phyloP scores from a whole-genome alignment of 108 stramenopile species.

The Nitzschia putrida region DNA sequence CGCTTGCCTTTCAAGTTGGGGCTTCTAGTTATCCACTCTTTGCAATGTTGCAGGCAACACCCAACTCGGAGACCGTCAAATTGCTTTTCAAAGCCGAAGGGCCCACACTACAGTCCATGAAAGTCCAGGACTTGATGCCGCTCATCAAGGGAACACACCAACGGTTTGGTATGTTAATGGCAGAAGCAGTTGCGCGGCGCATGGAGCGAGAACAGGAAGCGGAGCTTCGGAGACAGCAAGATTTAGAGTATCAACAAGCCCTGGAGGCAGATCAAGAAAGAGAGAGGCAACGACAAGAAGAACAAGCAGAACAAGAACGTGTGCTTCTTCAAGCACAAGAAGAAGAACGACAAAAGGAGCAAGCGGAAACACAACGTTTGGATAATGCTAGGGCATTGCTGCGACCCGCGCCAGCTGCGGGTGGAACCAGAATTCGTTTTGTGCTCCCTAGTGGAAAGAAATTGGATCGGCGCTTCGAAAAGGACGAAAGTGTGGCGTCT shows the following conservation, averaged over 20 bases:
- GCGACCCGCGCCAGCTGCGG: constrained; percentile 34
- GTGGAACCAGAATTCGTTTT: constrained; percentile 64
- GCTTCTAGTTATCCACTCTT: constrained; percentile 67
- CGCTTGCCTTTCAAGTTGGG: constrained; percentile 55
- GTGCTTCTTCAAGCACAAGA: constrained; percentile 17
- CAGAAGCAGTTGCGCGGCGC: constrained; percentile 55
- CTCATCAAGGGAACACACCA: constrained; percentile 51
- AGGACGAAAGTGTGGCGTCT: constrained; percentile 57
- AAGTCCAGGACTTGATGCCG: constrained; percentile 40
- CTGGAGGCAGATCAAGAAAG: constrained; percentile 74
- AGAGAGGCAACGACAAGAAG: constrained; percentile 51
- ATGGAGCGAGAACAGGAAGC: constrained; percentile 70
- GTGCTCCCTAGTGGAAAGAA: constrained; percentile 74
- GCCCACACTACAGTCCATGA: constrained; percentile 42
- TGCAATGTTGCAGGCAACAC: constrained; percentile 60
- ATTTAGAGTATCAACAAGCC: constrained; percentile 80
- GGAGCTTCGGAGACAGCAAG: constrained; percentile 73
- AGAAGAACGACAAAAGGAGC: constrained; percentile 24
- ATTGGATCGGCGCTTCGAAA: constrained; percentile 71
- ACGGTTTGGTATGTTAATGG: constrained; percentile 49
- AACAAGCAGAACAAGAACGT: constrained; percentile 33
- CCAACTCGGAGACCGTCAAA: constrained; percentile 40
- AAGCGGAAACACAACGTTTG: constrained; percentile 50
- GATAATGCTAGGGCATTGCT: constrained; percentile 45
- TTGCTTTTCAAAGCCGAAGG: constrained; percentile 67